These are phyloP conservation scores for Ophiostoma fasciatum DNA, from an alignment of 2,329 filamentous ascomycete genomes.

Conservation along the genomic window DNA sequence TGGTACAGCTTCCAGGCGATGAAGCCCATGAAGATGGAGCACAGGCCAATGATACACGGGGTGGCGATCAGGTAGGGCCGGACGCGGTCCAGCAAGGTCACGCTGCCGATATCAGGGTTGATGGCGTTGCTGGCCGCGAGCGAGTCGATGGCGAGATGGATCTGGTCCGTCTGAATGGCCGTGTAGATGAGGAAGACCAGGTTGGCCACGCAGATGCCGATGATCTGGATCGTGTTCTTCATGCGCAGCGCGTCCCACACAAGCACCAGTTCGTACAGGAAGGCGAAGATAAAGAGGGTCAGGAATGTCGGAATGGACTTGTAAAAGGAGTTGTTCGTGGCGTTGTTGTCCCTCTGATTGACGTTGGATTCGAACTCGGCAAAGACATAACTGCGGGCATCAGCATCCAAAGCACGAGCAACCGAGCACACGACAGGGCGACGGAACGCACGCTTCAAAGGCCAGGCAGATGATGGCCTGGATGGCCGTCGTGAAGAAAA, in stretches of 20 bases:
- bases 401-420: too few relatives aligned
- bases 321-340: conserved; percentile 37
- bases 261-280: conserved; percentile 77
- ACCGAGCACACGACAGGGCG: too few relatives aligned
- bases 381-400: conserved; percentile 62
- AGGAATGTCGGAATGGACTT: conserved; percentile 86
- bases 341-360: conserved; percentile 24
- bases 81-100: conserved; percentile 51
- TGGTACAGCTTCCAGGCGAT: conserved; percentile 93
- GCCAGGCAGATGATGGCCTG: conserved; percentile 71
- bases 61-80: conserved; percentile 71
- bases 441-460: conserved; percentile 61
- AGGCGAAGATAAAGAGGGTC: conserved; percentile 93
- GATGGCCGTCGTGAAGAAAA: conserved; percentile 56
- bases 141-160: conserved; percentile 52
- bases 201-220: conserved; percentile 88
- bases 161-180: conserved; percentile 83
- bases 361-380: conserved; percentile 62
- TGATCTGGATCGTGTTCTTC: conserved; percentile 98
- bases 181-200: conserved; percentile 84
- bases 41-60: conserved; percentile 66
- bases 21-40: conserved; percentile 57
- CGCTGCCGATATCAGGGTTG: conserved; percentile 12
- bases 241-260: conserved; percentile 86
- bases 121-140: conserved; percentile 34